These are phyloP conservation scores for Petunia axillaris DNA, from an alignment of 257 asterid genomes.

Conservation along the genomic window DNA sequence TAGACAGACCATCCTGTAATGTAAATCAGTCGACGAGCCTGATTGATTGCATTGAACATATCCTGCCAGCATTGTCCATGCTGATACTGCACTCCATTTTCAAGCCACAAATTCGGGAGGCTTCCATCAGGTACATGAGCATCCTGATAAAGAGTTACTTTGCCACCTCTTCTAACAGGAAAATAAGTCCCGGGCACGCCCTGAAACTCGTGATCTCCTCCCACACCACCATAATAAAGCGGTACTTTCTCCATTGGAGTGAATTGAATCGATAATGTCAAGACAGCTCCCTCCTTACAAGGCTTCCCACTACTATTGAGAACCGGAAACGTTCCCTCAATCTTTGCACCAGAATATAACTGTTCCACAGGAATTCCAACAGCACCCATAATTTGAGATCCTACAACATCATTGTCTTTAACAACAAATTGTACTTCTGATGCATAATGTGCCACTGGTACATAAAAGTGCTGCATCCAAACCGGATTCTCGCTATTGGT, in stretches of 20 bases:
- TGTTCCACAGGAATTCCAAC: conserved; percentile 78
- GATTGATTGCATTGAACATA: conserved; percentile 64
- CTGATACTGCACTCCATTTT: conserved; percentile 47
- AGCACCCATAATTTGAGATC: conserved; percentile 84
- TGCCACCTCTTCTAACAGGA: conserved; percentile 75
- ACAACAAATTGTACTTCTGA: conserved; percentile 86
- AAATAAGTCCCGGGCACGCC: conserved; percentile 90
- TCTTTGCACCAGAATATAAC: conserved; percentile 45
- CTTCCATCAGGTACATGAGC: conserved; percentile 65
- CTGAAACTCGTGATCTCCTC: conserved; percentile 48
- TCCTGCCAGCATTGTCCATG: conserved; percentile 80
- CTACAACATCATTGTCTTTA: conserved; percentile 83
- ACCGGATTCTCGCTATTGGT: conserved; percentile 69
- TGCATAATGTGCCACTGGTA: conserved; percentile 84
- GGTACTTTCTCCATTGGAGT: conserved; percentile 58
- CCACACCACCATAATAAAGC: conserved; percentile 74
- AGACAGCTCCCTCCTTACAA: conserved; percentile 62
- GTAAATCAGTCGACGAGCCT: conserved; percentile 75
- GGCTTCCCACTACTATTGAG: conserved; percentile 63
- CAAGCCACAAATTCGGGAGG: conserved; percentile 58
- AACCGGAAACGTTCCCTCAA: conserved; percentile 68
- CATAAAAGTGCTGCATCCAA: conserved; percentile 87
- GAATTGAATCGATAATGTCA: conserved; percentile 71
- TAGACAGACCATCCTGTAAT: conserved; percentile 95
- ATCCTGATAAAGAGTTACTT: conserved; percentile 77